Base-by-base conservation (phyloP, 176 grass and related monocot genomes). In the Musa acuminata region DNA sequence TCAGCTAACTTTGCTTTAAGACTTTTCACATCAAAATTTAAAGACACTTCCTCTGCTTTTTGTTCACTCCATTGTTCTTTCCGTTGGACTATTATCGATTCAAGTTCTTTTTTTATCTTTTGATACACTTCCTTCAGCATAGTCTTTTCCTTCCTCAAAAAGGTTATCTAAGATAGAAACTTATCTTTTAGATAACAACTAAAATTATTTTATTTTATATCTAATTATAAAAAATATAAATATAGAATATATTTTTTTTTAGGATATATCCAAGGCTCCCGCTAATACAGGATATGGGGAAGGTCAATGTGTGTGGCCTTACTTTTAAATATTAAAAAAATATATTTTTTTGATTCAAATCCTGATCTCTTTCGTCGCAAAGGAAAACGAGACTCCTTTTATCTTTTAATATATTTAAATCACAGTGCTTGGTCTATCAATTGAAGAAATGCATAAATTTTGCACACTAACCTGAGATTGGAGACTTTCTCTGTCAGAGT, bases 31-130 rank as follows among this genome's bases (percentile, higher is more conserved):
- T 63, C 55, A 76, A 17, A 14, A 76, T 50, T 64, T 21, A 73
- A 49, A 19, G 57, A 64, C 35, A 64, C 1, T 55, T 73, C 52
- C 12, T 21, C 25, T 11, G 23, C 22, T 51, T 57, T 73, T 20
- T 55, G 51, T 72, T 68, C 81, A 84, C 87, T 84, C 29, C 0
- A 22, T 22, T 22, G 22, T 22, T 0, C 22, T 22, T n/a, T 22
- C 22, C 22, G 22, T 22, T 22, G 22, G 80, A 76, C 35, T 84
- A 91, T 78, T 80, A 79, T 80, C 70, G 82, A 76, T 51, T 86
- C 84, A 55, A 96, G 86, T 48, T 92, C 89, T 80, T 83, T 86
- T 75, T 91, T 96, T 80, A 77, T 49, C 63, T 73, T 83, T 77
- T 89, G 83, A 79, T 91, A 96, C 49, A 81, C 85, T 6, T 81